phyloP scores from a whole-genome alignment of 2,329 filamentous ascomycete genomes.

The Phyllosticta citriasiana region DNA sequence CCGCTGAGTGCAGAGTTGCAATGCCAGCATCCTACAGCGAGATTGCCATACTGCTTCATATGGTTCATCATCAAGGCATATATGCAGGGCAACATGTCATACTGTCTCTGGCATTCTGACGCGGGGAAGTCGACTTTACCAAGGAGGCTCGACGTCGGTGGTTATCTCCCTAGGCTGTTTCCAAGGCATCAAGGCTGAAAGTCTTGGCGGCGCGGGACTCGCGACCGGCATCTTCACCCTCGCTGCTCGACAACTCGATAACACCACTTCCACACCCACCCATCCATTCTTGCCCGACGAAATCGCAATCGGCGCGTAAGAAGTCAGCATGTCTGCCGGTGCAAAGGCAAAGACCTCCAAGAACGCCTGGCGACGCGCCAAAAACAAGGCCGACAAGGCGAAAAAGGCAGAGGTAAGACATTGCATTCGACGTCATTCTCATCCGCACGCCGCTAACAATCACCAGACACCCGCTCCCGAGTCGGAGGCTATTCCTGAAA shows the following conservation, averaged over 20 bases:
- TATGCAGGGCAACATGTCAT: neutral
- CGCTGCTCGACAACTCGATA: neutral
- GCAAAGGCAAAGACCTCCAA: constrained; percentile 42
- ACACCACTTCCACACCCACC: neutral
- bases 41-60: too few species aligned
- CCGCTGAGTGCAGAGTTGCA: too few species aligned
- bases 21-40: too few species aligned
- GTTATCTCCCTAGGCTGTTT: neutral
- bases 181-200: neutral
- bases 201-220: constrained; percentile 8
- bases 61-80: too few species aligned
- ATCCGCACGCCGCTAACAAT: neutral
- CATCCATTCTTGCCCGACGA: neutral
- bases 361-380: constrained; percentile 84
- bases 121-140: neutral
- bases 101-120: neutral
- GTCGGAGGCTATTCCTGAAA: constrained; percentile 21
- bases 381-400: constrained; percentile 64
- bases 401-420: constrained; percentile 57
- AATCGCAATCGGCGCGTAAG: neutral
- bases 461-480: neutral
- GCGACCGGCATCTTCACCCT: constrained; percentile 3
- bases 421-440: neutral
- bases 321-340: constrained; percentile 5
- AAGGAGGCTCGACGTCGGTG: neutral